Base-by-base conservation (phyloP, 768 basidiomycete genomes). In the Pleurotus sapidus region DNA sequence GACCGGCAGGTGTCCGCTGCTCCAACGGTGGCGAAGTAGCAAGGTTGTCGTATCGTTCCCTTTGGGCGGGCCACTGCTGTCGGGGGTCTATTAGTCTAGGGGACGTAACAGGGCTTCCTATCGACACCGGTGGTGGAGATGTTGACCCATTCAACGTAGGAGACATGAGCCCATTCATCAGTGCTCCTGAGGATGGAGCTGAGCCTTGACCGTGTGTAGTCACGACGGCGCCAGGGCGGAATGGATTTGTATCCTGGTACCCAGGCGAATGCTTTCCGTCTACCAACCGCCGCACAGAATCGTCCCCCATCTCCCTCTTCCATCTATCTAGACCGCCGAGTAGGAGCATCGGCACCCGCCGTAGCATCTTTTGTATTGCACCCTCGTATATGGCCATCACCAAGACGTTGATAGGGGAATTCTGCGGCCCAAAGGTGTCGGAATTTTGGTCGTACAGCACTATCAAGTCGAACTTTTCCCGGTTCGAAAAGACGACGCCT, bases 381-480 rank as follows among this genome's bases (percentile, higher is more conserved):
- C 76, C 77, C 63, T 89, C 89, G 69, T 82, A 88, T 43, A 97
- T 90, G 2, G 87, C 81, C 8, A 81, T 77, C 55, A 86, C 76
- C 20, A 95, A 79, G 17, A 77, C 67, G 1, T 82, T 76, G n/a
- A 90, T 67, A 0, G 86, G 82, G 0, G 84, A 76, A 8, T 75
- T 75, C 17, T 74, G 68, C 3, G 71, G 68, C 2, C 78, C 81
- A 51, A 84, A 78, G 15, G 75, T 69, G 55, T 81, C 77, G 46
- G 91, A 86, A 27, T 76, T 69, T 49, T 80, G 65, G 69, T 98
- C 95, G 69, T 95, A 95, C 3, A 98, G 74, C 14, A 88, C 91
- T 23, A 99, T 85, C 18, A 95, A 70, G 62, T 97, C 95, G 67
- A 91, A 96, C 63, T 89, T 88, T 65, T 94, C 84, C 40, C 96